Evolutionary conservation across 1,284 basidiomycete species (phyloP).

Genomic region (Meripilus lineatus): DNA sequence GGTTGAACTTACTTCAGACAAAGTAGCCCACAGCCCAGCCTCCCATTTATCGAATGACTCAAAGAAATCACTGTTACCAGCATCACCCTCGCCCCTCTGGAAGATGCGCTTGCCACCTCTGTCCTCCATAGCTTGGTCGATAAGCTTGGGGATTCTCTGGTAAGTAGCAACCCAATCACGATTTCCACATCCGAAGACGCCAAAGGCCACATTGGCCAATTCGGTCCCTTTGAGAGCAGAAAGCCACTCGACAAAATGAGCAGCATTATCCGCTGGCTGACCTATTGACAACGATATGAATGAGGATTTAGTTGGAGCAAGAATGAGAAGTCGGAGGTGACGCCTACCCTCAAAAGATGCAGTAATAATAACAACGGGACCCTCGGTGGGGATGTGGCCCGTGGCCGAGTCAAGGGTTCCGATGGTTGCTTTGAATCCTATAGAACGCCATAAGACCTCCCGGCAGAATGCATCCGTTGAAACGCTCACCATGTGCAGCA

Average conservation of each 20-base stretch:
- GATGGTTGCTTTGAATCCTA: constrained; percentile 37
- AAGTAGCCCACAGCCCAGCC: constrained; percentile 34
- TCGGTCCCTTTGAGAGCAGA: constrained; percentile 23
- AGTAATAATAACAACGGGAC: constrained; percentile 43
- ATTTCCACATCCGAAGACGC: constrained; percentile 51
- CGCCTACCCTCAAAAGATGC: constrained; percentile 43
- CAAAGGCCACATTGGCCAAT: constrained; percentile 35
- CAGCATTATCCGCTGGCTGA: constrained; percentile 45
- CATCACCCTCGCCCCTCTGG: constrained; percentile 39
- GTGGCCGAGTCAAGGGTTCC: constrained; percentile 39
- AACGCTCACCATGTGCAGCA: constrained; percentile 28
- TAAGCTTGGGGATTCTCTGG: constrained; percentile 43
- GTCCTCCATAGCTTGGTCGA: constrained; percentile 35
- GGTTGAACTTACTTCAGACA: constrained; percentile 27
- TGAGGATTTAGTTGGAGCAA: neutral
- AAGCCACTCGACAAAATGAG: constrained; percentile 40
- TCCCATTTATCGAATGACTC: constrained; percentile 44
- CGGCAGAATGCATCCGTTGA: neutral
- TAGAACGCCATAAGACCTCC: neutral
- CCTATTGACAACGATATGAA: constrained; percentile 18
- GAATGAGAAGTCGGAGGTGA: neutral
- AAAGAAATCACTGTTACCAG: constrained; percentile 39
- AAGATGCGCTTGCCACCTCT: constrained; percentile 38
- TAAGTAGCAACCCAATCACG: constrained; percentile 48
- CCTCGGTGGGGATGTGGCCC: constrained; percentile 37